A percentile compares a stretch with the other conserved stretches of the same genome.
These are phyloP conservation scores for Nigrospora osmanthi DNA, from an alignment of 2,329 filamentous ascomycete genomes.

Conservation along the genomic window DNA sequence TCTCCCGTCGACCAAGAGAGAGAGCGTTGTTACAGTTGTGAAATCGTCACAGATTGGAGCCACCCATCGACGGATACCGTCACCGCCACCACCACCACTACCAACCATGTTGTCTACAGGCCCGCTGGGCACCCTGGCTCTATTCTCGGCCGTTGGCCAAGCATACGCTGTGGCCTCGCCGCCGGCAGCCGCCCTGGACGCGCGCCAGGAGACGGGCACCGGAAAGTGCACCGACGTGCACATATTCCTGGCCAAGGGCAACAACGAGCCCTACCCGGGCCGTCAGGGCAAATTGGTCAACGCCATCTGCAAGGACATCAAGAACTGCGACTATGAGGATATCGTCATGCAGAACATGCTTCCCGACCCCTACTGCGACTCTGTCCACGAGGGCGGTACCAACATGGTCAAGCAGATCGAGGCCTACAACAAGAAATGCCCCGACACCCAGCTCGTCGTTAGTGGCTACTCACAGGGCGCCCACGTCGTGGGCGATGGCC, in stretches of 20 bases:
- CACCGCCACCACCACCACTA: too few relatives aligned
- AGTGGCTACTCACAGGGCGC: constrained; percentile 33
- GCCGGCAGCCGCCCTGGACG: not conserved
- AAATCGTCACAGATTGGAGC: too few relatives aligned
- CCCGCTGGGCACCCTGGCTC: not conserved
- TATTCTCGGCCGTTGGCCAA: not conserved
- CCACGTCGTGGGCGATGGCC: constrained; percentile 27
- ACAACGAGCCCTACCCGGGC: constrained; percentile 26
- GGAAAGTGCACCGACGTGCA: constrained; percentile 12
- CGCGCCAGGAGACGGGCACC: constrained; percentile 2
- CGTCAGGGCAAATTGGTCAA: constrained; percentile 21
- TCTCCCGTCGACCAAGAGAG: too few relatives aligned
- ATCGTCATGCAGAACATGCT: constrained; percentile 21
- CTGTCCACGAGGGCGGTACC: constrained; percentile 25
- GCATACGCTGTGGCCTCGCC: not conserved
- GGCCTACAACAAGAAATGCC: constrained; percentile 30
- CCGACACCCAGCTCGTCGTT: constrained; percentile 29
- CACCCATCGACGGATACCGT: too few relatives aligned
- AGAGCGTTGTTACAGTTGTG: too few relatives aligned
- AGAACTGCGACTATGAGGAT: constrained; percentile 13
- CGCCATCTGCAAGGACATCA: constrained; percentile 19
- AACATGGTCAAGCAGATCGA: constrained; percentile 28
- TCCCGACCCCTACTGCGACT: constrained; percentile 23
- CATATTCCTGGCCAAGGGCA: constrained; percentile 18
- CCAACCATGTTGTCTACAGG: too few relatives aligned